A percentile compares a stretch with the other conserved stretches of the same genome.
These are phyloP conservation scores for Cydonia oblonga DNA, from an alignment of 331 rosid species.

Conservation along the genomic window DNA sequence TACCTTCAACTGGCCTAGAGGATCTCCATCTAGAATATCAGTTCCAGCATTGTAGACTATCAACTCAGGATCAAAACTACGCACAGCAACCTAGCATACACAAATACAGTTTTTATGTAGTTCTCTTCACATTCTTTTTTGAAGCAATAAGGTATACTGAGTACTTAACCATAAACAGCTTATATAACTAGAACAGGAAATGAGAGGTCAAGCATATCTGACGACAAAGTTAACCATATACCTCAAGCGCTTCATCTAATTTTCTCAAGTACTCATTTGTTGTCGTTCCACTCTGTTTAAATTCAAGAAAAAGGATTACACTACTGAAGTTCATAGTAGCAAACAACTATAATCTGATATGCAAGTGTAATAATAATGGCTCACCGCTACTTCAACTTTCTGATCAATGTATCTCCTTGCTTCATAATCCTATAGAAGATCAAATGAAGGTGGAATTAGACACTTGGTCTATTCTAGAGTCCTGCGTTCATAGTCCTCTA, in stretches of 20 bases:
- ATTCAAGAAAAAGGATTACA: slow-evolving; percentile 1
- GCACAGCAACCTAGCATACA: slow-evolving; percentile 54
- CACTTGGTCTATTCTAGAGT: neutral
- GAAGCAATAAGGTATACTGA: neutral
- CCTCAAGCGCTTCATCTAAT: slow-evolving; percentile 79
- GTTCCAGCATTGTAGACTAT: slow-evolving; percentile 88
- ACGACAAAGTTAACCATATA: slow-evolving; percentile 11
- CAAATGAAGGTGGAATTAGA: neutral
- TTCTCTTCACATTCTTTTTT: too few species aligned
- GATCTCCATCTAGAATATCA: slow-evolving; percentile 88
- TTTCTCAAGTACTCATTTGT: slow-evolving; percentile 64
- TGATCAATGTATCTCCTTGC: slow-evolving; percentile 71
- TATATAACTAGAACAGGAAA: neutral
- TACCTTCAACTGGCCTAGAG: slow-evolving; percentile 83
- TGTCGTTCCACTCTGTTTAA: slow-evolving; percentile 61
- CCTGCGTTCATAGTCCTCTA: neutral
- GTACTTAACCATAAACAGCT: neutral
- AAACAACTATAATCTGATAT: slow-evolving; percentile 13
- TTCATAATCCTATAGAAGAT: slow-evolving; percentile 54
- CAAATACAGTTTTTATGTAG: neutral
- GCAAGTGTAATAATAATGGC: slow-evolving; percentile 1
- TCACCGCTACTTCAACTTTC: slow-evolving; percentile 74
- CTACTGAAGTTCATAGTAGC: neutral
- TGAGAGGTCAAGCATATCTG: slow-evolving; percentile 1
- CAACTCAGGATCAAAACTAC: slow-evolving; percentile 61